Evolutionary conservation across 148 eudicot genomes (phyloP).

Genomic region (Nepenthes mirabilis): DNA sequence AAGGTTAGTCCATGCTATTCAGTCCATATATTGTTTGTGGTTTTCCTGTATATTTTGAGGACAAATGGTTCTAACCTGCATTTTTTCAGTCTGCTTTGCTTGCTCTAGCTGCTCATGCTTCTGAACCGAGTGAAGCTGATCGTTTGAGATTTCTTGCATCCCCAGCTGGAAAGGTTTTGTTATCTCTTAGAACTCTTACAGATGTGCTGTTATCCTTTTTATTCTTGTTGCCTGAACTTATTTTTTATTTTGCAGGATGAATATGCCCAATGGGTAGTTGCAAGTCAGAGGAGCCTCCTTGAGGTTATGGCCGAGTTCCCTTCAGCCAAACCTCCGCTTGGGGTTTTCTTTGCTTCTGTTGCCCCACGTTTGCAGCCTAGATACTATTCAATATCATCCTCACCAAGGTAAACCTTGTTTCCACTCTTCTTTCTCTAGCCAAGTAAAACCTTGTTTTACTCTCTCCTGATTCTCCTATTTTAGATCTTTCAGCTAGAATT

Average conservation of each 20-base stretch:
- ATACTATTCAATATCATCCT: conserved; percentile 94
- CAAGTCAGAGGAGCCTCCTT: conserved; percentile 86
- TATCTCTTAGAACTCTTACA: not conserved
- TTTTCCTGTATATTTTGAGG: not conserved
- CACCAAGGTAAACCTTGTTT: conserved; percentile 41
- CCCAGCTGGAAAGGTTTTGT: conserved; percentile 81
- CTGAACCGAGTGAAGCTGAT: conserved; percentile 84
- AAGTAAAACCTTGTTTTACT: not conserved
- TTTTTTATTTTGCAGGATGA: conserved; percentile 60
- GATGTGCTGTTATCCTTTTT: not conserved
- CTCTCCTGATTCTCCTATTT: not conserved
- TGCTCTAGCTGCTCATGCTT: conserved; percentile 87
- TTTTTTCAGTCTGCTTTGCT: conserved; percentile 67
- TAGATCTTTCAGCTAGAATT: not conserved
- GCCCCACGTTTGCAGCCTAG: conserved; percentile 90
- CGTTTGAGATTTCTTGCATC: conserved; percentile 77
- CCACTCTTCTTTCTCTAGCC: not conserved
- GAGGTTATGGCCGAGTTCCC: conserved; percentile 88
- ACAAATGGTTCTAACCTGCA: not conserved
- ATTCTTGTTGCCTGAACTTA: not conserved
- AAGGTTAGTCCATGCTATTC: conserved; percentile 37
- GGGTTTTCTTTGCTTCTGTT: conserved; percentile 93
- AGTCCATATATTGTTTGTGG: not conserved
- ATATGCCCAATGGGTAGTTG: conserved; percentile 73
- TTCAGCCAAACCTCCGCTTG: conserved; percentile 88